phyloP scores from a whole-genome alignment of 75 land plant genomes.

The Picea glauca region DNA sequence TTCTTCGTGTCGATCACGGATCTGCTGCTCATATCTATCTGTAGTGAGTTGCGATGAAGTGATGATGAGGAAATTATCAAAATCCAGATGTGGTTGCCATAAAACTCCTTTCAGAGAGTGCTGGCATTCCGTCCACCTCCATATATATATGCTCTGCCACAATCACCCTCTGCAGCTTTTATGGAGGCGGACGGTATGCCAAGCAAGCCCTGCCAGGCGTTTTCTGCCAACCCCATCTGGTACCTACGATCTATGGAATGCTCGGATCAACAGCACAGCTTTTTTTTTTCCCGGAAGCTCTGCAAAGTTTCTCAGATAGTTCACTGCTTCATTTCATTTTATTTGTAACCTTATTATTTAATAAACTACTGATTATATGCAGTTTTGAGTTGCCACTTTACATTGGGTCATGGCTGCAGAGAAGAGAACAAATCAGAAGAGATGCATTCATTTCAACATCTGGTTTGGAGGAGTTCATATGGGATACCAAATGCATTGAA shows the following conservation, averaged over 20 bases:
- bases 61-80: not conserved
- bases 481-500: too few species aligned
- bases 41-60: not conserved
- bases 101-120: slow-evolving; percentile 7
- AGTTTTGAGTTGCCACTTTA: not conserved
- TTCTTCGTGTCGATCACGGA: not conserved
- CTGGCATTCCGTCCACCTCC: slow-evolving; percentile 15
- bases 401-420: too few species aligned
- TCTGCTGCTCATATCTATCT: too few species aligned
- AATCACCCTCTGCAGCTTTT: not conserved
- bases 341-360: not conserved
- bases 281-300: not conserved
- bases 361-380: not conserved
- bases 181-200: slow-evolving; percentile 9
- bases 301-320: not conserved
- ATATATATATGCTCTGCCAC: not conserved
- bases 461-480: too few species aligned
- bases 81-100: slow-evolving; percentile 10
- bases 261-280: not conserved
- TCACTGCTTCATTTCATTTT: not conserved
- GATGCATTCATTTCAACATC: too few species aligned
- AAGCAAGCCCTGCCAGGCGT: slow-evolving; percentile 5
- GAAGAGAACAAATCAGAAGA: not conserved
- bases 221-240: slow-evolving; percentile 9
- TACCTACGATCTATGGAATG: not conserved